phyloP scores from a whole-genome alignment of 1,284 basidiomycete species.

The Pholiota adiposa region DNA sequence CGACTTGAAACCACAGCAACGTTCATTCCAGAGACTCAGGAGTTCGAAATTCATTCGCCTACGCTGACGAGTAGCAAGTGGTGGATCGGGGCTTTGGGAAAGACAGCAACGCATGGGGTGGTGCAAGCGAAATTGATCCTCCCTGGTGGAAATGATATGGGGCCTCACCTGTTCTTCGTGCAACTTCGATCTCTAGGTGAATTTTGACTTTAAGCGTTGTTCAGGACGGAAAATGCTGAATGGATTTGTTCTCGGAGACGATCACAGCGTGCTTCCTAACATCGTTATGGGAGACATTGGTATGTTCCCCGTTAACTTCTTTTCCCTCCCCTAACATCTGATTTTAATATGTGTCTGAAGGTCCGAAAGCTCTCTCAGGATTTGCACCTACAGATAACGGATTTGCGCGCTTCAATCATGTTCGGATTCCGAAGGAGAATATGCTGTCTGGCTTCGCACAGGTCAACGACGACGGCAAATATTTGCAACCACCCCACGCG shows the following conservation, averaged over 20 bases:
- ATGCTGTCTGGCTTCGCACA: slow-evolving; percentile 81
- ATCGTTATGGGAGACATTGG: slow-evolving; percentile 80
- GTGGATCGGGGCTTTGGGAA: slow-evolving; percentile 81
- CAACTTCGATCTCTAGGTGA: slow-evolving; percentile 66
- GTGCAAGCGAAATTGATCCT: slow-evolving; percentile 80
- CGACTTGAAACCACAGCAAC: slow-evolving; percentile 81
- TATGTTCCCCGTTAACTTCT: slow-evolving; percentile 24
- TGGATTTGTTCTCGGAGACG: slow-evolving; percentile 40
- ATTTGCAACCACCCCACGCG: slow-evolving; percentile 70
- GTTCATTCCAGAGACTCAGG: slow-evolving; percentile 66
- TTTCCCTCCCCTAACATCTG: neutral
- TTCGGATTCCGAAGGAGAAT: slow-evolving; percentile 73
- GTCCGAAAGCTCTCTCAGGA: slow-evolving; percentile 67
- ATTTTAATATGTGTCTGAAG: slow-evolving; percentile 31
- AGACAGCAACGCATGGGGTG: slow-evolving; percentile 78
- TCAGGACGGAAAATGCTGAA: neutral
- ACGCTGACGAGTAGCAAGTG: slow-evolving; percentile 81
- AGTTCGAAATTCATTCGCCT: slow-evolving; percentile 81
- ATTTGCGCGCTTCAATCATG: slow-evolving; percentile 69
- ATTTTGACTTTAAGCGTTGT: too few relatives aligned
- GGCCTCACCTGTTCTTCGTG: slow-evolving; percentile 81
- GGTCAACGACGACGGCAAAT: slow-evolving; percentile 70
- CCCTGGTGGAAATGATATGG: slow-evolving; percentile 63
- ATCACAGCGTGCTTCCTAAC: slow-evolving; percentile 65
- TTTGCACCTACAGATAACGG: slow-evolving; percentile 70